Evolutionary conservation across 495 filamentous ascomycete genomes (phyloP), one percentile per base, ranked within the genome.

Genomic region (Penicillium taxi): DNA sequence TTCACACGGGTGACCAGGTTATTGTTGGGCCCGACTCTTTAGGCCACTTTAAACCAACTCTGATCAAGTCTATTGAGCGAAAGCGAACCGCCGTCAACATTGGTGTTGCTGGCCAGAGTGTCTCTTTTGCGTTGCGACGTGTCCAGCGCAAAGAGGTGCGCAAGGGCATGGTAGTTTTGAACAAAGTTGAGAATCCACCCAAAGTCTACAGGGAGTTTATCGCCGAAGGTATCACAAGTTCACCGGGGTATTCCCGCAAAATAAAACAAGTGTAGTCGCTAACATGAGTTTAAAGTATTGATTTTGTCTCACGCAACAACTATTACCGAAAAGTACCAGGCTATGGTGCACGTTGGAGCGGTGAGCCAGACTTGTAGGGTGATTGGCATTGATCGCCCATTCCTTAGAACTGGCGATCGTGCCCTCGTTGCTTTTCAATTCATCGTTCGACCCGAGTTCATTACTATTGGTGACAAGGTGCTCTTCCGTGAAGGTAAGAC

Each of bases 241-340:
- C n/a, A n/a, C n/a, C n/a, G n/a, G n/a, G n/a, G n/a, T n/a, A n/a
- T n/a, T n/a, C 16, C 12, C 14, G 12, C 12, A 6, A 7, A 14
- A 8, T 35, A 14, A 9, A 5, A 34, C 30, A 32, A 25, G 26
- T 30, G 13, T 23, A 9, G 12, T 13, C 9, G 27, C 48, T 58
- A 47, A 54, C 35, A 35, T 25, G 14, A n/a, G 13, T 9, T 23
- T 33, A 2, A 32, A 86, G 91, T 96, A 3, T 73, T 98, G 5
- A 98, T 98, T 42, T 72, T 98, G 6, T 88, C 82, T 3, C 91
- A 98, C 55, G 91, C 91, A 1, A 98, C 91, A n/a, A 98, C 91
- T 29, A 98, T 98, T 60, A 91, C 93, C 56, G 87, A 85, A 5
- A 89, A 89, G 50, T 98, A 98, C 53, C 91, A 98, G 59, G 93